These are phyloP conservation scores for Aurifilum marmelostoma DNA, from an alignment of 2,329 filamentous ascomycete genomes.

Conservation along the genomic window DNA sequence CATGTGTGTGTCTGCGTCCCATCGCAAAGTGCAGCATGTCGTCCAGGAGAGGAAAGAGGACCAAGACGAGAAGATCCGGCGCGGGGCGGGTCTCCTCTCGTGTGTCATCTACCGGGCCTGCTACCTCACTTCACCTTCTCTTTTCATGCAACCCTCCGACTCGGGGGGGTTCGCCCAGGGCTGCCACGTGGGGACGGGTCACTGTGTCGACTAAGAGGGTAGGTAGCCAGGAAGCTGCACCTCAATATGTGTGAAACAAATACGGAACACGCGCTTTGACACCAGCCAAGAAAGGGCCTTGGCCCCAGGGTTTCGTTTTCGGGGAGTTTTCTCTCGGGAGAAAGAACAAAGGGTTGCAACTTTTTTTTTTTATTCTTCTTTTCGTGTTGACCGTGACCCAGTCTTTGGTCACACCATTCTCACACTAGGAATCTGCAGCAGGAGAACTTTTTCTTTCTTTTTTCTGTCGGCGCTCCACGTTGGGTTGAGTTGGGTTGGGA, in stretches of 20 bases:
- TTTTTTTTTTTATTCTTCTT: too few species aligned
- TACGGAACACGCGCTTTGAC: background rate
- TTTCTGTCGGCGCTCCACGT: too few species aligned
- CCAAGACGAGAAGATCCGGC: background rate
- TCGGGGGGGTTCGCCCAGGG: background rate
- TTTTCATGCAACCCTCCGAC: background rate
- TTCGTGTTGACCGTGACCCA: background rate
- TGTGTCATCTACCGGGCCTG: background rate
- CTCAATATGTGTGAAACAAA: background rate
- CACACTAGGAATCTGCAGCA: background rate
- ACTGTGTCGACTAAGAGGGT: background rate
- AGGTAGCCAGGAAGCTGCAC: background rate
- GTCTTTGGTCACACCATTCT: background rate
- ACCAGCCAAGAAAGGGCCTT: background rate
- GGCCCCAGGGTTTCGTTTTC: background rate
- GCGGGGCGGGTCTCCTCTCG: background rate
- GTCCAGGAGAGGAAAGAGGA: background rate
- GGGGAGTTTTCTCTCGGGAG: background rate
- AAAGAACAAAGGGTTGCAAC: background rate
- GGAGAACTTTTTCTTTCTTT: background rate
- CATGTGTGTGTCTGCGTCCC: too few species aligned
- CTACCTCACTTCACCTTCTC: background rate
- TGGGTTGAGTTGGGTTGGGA: background rate
- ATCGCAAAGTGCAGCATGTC: too few species aligned
- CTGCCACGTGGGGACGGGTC: constrained; percentile 1